Base-by-base conservation (phyloP, 805 yeast genomes). In the Ogataea parapolymorpha region DNA sequence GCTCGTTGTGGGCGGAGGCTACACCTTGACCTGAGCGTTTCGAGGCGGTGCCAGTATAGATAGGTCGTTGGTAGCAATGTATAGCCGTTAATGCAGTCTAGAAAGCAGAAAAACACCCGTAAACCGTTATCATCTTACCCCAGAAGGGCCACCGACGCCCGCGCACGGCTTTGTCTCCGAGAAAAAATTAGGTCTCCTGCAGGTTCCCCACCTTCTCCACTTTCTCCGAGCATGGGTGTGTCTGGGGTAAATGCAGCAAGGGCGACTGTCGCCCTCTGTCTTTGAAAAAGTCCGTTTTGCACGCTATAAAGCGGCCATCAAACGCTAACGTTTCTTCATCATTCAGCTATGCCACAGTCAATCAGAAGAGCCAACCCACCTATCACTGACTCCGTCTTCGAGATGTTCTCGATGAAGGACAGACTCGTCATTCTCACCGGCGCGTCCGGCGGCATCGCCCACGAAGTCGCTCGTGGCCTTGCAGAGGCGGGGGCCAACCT, bases 391-490 rank as follows among this genome's bases (percentile, higher is more conserved):
- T 45, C 49, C 31, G 48, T 48, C 29, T 39, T 48, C n/a, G 55
- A 53, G 26, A 34, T 51, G 37, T 72, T 67, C 43, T 68, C 74
- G 6, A 57, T 70, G 22, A 57, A 59, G 35, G 72, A 71, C 11
- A 67, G 69, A 47, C 63, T 60, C 5, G 71, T 72, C 10, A 48
- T 71, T n/a, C 56, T 75, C 23, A 71, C 82, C 11, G 83, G 83
- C 12, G 80, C 75, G 12, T 72, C 80, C 14, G 69, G 76, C 16
- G 83, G 83, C 5, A 77, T 78, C 46, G 83, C 82, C 2, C 68
- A 67, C 18, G 72, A 71, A 30, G 71, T 76, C 37, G 78, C 77
- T 16, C 55, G 63, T 23, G 81, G 74, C 11, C 59, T 75, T 18
- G 81, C 79, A 2, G 69, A 70, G 38, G 77, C 78, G 18, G 77